Percentiles rank a stretch among this genome's conserved stretches.
phyloP scores from a whole-genome alignment of 805 yeast species.

The Priceomyces medius region DNA sequence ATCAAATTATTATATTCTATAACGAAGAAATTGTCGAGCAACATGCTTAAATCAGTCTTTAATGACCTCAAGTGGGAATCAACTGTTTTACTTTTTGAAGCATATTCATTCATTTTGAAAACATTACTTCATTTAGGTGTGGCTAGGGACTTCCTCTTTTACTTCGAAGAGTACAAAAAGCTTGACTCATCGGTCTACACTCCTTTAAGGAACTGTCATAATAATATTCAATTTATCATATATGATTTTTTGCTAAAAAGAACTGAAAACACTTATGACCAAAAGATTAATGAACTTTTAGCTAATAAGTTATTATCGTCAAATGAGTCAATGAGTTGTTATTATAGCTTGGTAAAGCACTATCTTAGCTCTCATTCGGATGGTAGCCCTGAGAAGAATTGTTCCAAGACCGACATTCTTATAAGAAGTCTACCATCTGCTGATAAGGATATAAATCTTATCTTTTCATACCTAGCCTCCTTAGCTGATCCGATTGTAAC shows the following conservation, averaged over 20 bases:
- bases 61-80: slow-evolving; percentile 37
- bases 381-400: no score
- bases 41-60: slow-evolving; percentile 15
- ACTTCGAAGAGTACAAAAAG: slow-evolving; percentile 47
- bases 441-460: background rate
- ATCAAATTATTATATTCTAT: slow-evolving; percentile 55
- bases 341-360: background rate
- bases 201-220: slow-evolving; percentile 20
- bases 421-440: no score
- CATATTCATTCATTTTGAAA: slow-evolving; percentile 41
- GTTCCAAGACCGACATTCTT: no score
- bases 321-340: background rate
- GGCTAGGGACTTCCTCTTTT: slow-evolving; percentile 57
- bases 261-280: background rate
- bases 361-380: no score
- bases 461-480: slow-evolving; percentile 2
- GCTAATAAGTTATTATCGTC: background rate
- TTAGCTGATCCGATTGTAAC: background rate
- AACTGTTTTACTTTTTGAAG: slow-evolving; percentile 28
- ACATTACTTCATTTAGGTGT: slow-evolving; percentile 50
- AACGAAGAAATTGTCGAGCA: slow-evolving; percentile 38
- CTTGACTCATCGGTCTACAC: slow-evolving; percentile 29
- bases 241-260: slow-evolving; percentile 11
- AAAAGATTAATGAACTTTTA: background rate
- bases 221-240: slow-evolving; percentile 17